phyloP scores from a whole-genome alignment of 2,329 filamentous ascomycete genomes.

The Epichloe hybrida region DNA sequence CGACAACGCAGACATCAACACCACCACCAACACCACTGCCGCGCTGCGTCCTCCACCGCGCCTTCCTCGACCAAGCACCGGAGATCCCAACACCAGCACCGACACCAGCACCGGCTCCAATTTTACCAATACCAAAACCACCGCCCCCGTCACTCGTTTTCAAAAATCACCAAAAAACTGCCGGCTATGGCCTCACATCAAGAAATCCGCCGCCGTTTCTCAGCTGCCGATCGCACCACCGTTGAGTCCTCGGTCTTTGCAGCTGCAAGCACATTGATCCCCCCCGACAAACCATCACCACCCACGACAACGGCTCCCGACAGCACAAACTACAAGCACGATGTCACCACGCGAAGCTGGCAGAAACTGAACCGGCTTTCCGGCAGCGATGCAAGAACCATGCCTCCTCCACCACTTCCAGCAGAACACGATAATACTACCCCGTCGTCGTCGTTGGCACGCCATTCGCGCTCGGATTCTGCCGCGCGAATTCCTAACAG shows the following conservation, averaged over 20 bases:
- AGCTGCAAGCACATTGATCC: conserved; percentile 11
- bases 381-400: conserved; percentile 10
- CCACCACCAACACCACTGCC: background rate
- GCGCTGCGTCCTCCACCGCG: conserved; percentile 22
- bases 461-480: conserved; percentile 38
- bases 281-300: conserved; percentile 7
- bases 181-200: conserved; percentile 23
- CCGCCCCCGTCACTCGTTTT: conserved; percentile 4
- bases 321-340: background rate
- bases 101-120: conserved; percentile 13
- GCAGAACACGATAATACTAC: conserved; percentile 25
- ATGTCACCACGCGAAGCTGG: background rate
- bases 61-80: conserved; percentile 24
- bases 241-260: conserved; percentile 12
- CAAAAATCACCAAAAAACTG: conserved; percentile 13
- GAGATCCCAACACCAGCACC: conserved; percentile 5
- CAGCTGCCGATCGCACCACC: conserved; percentile 22
- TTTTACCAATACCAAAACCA: conserved; percentile 3
- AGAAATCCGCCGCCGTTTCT: conserved; percentile 27
- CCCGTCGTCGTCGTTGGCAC: conserved; percentile 23
- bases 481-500: conserved; percentile 42
- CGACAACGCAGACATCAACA: conserved; percentile 21
- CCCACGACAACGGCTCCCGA: conserved; percentile 4
- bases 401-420: conserved; percentile 24
- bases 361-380: background rate